Conservation (phyloP, 768 basidiomycete species). For the Russula ochroleuca region DNA sequence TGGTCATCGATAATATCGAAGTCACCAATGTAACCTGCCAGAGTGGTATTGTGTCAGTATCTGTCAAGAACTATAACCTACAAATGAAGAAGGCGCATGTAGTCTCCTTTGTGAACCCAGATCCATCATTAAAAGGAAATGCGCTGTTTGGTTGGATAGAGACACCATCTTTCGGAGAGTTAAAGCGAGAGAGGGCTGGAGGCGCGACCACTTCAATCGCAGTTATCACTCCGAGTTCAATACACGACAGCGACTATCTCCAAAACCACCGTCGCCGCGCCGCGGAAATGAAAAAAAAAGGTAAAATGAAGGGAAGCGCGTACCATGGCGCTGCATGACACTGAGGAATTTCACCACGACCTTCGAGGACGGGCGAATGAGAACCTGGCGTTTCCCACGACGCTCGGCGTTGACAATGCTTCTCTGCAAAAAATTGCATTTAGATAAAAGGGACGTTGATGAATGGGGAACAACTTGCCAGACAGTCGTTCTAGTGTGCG, state of each 20-base stretch:
- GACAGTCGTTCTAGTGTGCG: slow-evolving; percentile 54
- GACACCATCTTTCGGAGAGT: slow-evolving; percentile 68
- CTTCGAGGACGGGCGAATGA: slow-evolving; percentile 95
- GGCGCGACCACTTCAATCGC: slow-evolving; percentile 59
- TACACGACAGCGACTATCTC: not conserved
- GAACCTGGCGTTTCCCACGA: slow-evolving; percentile 98
- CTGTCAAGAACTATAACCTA: not conserved
- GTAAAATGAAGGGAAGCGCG: slow-evolving; percentile 34
- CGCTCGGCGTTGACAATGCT: slow-evolving; percentile 99
- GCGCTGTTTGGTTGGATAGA: slow-evolving; percentile 56
- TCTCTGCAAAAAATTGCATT: slow-evolving; percentile 49
- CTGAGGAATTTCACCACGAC: slow-evolving; percentile 96
- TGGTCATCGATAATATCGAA: slow-evolving; percentile 99
- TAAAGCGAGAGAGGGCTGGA: slow-evolving; percentile 78
- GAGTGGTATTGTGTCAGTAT: not conserved
- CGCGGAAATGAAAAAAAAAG: not conserved
- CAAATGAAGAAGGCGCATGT: slow-evolving; percentile 36
- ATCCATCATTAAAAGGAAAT: slow-evolving; percentile 37
- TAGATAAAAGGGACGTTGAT: slow-evolving; percentile 1
- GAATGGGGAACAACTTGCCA: slow-evolving; percentile 34
- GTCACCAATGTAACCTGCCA: slow-evolving; percentile 91
- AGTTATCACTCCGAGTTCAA: slow-evolving; percentile 75
- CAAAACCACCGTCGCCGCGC: not conserved
- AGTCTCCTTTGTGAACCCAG: slow-evolving; percentile 55
- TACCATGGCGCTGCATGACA: slow-evolving; percentile 99